phyloP scores from a whole-genome alignment of 768 basidiomycete genomes.

The Trametes sanguinea region DNA sequence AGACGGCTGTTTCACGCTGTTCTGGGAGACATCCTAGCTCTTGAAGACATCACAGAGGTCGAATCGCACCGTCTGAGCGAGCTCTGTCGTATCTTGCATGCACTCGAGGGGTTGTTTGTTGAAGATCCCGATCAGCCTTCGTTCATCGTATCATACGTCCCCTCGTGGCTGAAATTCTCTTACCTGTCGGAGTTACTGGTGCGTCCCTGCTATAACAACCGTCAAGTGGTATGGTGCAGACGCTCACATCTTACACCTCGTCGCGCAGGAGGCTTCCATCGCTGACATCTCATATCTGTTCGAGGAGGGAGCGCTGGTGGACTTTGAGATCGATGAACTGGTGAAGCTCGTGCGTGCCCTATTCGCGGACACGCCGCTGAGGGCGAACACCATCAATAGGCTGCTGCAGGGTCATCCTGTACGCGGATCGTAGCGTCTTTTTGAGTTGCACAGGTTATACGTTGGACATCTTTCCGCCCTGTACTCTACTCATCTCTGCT shows the following conservation, averaged over 20 bases:
- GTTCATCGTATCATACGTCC: conserved; percentile 82
- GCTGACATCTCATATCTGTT: conserved; percentile 91
- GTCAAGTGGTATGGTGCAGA: not conserved
- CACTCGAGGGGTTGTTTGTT: conserved; percentile 80
- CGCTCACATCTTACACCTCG: not conserved
- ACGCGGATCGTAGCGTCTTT: conserved; percentile 6
- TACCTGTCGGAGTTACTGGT: conserved; percentile 93
- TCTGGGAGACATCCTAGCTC: conserved; percentile 68
- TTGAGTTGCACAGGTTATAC: not conserved
- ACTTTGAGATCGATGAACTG: conserved; percentile 85
- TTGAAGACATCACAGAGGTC: conserved; percentile 84
- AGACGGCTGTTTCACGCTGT: conserved; percentile 68
- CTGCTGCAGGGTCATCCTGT: conserved; percentile 61
- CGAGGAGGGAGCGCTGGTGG: conserved; percentile 86
- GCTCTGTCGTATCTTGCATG: conserved; percentile 75
- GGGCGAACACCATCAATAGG: conserved; percentile 81
- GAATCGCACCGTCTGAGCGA: conserved; percentile 86
- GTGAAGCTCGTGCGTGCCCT: conserved; percentile 79
- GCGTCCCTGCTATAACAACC: conserved; percentile 32
- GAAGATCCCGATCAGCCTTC: conserved; percentile 68
- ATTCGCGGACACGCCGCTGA: conserved; percentile 83
- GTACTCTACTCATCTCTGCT: conserved; percentile 5
- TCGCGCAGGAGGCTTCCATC: conserved; percentile 80
- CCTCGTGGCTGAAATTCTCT: conserved; percentile 92
- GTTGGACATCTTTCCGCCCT: not conserved